Evolutionary conservation across 768 basidiomycete species (phyloP), one percentile per base, ranked within the genome.

Genomic region (Amyloporia xantha): DNA sequence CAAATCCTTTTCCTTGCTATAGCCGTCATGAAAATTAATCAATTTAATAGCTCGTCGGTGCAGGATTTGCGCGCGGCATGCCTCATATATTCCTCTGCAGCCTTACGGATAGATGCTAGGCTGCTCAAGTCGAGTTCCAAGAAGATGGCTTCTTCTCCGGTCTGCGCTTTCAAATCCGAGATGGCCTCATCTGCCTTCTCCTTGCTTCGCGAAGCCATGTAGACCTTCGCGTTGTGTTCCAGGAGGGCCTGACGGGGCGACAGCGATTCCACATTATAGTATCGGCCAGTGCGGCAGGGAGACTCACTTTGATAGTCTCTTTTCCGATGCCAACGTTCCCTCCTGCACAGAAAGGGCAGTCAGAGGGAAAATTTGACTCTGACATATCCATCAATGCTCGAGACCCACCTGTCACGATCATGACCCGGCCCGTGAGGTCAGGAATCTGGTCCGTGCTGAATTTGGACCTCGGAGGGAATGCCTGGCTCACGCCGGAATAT

Each of bases 201-300:
- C 47, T 64, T 54, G 49, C 59, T 73, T 11, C 84, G 72, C 3
- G 69, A 65, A 0, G 77, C 80, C 37, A 86, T 47, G 58, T 88
- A 86, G 0, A 87, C 83, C 47, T 75, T 84, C 7, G 83, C 84
- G 57, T 82, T 77, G 54, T 78, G 78, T 15, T 57, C 44, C 13
- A 86, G 66, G 2, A 84, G 71, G 2, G 65, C 73, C 76, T 81
- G 49, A n/a, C n/a, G n/a, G n/a, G n/a, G n/a, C n/a, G n/a, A n/a
- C n/a, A n/a, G n/a, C n/a, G n/a, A n/a, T n/a, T 19, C n/a, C 5
- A 20, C 15, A 17, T 35, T 19, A 15, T 19, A 58, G 50, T 61
- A 17, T n/a, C 4, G 12, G 4, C 46, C 17, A 17, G 9, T 5
- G 33, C 19, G 9, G 35, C 35, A n/a, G n/a, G n/a, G 20, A 21